These are phyloP conservation scores for Inga oerstediana DNA, from an alignment of 306 rosid genomes.

Conservation along the genomic window DNA sequence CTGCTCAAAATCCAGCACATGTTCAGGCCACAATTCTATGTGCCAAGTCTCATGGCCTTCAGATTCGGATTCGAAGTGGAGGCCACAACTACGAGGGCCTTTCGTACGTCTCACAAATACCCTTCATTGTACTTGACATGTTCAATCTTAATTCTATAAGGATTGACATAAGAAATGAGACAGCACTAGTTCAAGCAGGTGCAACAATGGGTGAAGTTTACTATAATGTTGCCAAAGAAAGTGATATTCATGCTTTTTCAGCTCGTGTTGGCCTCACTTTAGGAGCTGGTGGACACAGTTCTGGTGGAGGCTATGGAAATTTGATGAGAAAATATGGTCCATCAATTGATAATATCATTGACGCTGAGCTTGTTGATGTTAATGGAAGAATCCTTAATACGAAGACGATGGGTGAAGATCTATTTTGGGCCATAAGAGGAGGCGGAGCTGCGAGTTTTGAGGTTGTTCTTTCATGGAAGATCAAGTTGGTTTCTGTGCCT, in stretches of 20 bases:
- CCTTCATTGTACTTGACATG: constrained; percentile 37
- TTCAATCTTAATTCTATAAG: not conserved
- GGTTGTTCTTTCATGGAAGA: constrained; percentile 59
- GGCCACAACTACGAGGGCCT: constrained; percentile 46
- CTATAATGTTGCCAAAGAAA: constrained; percentile 19
- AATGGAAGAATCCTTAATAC: constrained; percentile 34
- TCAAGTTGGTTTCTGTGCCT: constrained; percentile 57
- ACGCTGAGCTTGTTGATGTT: constrained; percentile 33
- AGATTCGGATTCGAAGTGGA: constrained; percentile 41
- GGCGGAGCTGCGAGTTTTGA: constrained; percentile 67
- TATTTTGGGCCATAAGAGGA: constrained; percentile 49
- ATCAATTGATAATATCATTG: constrained; percentile 58
- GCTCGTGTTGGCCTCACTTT: constrained; percentile 60
- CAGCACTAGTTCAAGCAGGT: constrained; percentile 34
- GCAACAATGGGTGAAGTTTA: constrained; percentile 39
- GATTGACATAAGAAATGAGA: not conserved
- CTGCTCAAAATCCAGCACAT: not conserved
- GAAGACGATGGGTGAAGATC: constrained; percentile 44
- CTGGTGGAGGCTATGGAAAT: constrained; percentile 82
- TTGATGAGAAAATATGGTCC: constrained; percentile 80
- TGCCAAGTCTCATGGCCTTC: constrained; percentile 25
- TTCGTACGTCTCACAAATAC: constrained; percentile 33
- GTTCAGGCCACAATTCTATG: constrained; percentile 38
- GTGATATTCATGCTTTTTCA: constrained; percentile 36
- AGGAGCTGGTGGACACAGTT: constrained; percentile 70